Evolutionary conservation across 2,329 filamentous ascomycete genomes (phyloP), one percentile per base, ranked within the genome.

Genomic region (Biscogniauxia sp.): DNA sequence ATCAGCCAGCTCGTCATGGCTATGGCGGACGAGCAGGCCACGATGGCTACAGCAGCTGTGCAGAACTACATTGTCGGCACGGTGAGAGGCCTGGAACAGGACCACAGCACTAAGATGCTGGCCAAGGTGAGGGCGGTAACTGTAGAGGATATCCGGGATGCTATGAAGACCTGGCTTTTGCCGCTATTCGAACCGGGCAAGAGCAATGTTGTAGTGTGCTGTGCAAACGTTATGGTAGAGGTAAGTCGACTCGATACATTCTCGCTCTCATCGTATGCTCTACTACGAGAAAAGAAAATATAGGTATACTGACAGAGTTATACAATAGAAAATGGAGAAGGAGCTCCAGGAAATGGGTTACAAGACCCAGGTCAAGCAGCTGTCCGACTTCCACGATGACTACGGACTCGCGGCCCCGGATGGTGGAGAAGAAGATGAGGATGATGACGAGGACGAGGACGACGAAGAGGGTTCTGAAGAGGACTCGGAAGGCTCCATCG

Each of bases 1-100:
- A 91, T 99, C 61, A 95, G 90, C 72, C 90, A 88, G 68, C 93
- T 99, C 60, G 92, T 99, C 37, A 88, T 93, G 63, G 83, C 82
- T 55, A 90, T 96, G 72, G 95, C 93, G 1, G 92, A 97, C 68
- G 91, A 96, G 71, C 92, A 97, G 75, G 84, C 90, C 1, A 97
- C 91, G 0, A 91, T 96, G 83, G 85, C 88, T 6, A 86, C 84
- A 51, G 93, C 95, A 0, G 95, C 93, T 0, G 84, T 89, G 70
- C 87, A 90, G 68, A 94, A 92, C 71, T 99, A 96, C 74, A 82
- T 93, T 11, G 86, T 90, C 61, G 86, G 91, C 60, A 93, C 96
- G 5, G 84, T 98, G 54, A 84, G 89, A 15, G 88, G 86, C 1
- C 80, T 97, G 32, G 85, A 88, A 4, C 87, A 87, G 60, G 90